A percentile compares a stretch with the other conserved stretches of the same genome.
These are phyloP conservation scores for Alternaria postmessia DNA, from an alignment of 2,329 filamentous ascomycete genomes.

Conservation along the genomic window DNA sequence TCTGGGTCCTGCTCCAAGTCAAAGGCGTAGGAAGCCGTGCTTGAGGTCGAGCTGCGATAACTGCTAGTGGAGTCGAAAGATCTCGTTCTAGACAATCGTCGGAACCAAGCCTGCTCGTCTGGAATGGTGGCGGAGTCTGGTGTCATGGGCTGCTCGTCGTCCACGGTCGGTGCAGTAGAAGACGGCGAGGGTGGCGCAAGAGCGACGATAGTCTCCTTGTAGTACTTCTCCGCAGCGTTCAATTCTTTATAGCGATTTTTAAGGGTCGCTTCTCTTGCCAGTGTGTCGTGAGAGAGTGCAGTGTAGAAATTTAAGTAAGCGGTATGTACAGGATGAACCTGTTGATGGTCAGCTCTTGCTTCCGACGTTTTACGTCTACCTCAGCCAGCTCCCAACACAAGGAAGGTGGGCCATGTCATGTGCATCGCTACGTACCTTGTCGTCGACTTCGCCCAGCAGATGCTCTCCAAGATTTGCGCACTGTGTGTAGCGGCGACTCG, in stretches of 20 bases:
- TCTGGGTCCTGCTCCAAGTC: slow-evolving; percentile 17
- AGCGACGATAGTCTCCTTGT: slow-evolving; percentile 39
- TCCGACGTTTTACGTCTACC: not conserved
- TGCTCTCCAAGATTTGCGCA: slow-evolving; percentile 41
- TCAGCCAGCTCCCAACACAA: not conserved
- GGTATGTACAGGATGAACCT: slow-evolving; percentile 47
- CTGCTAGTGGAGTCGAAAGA: slow-evolving; percentile 30
- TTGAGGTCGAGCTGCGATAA: slow-evolving; percentile 30
- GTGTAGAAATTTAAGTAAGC: slow-evolving; percentile 51
- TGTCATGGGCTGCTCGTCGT: slow-evolving; percentile 29
- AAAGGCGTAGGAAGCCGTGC: slow-evolving; percentile 29
- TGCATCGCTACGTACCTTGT: slow-evolving; percentile 28
- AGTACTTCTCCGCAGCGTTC: slow-evolving; percentile 47
- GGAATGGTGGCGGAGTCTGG: slow-evolving; percentile 28
- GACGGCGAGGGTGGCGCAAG: slow-evolving; percentile 20
- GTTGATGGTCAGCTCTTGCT: slow-evolving; percentile 4
- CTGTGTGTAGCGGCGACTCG: slow-evolving; percentile 47
- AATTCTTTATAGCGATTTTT: slow-evolving; percentile 42
- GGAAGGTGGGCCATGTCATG: not conserved
- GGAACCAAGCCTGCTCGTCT: slow-evolving; percentile 15
- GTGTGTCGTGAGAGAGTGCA: slow-evolving; percentile 48
- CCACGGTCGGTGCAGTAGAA: slow-evolving; percentile 18
- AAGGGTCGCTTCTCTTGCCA: slow-evolving; percentile 46
- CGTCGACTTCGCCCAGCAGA: slow-evolving; percentile 30
- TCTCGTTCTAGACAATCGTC: slow-evolving; percentile 25